Evolutionary conservation across 1,284 basidiomycete genomes (phyloP).

Genomic region (Boletus sp.): DNA sequence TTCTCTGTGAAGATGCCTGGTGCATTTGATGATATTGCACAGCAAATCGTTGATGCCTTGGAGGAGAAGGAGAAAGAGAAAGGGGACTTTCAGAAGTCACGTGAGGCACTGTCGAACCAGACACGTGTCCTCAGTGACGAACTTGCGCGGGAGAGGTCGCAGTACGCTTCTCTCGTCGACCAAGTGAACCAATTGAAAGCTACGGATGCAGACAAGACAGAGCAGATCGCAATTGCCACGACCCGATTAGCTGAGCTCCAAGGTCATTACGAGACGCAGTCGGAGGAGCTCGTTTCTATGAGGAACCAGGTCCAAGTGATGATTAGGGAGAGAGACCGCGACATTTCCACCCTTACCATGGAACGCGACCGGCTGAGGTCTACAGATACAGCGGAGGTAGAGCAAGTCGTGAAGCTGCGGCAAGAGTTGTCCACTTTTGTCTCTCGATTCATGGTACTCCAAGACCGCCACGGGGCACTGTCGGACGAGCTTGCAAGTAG

Average conservation of each 20-base stretch:
- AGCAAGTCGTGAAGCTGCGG: not conserved
- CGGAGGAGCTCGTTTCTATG: not conserved
- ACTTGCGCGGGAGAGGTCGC: conserved; percentile 7
- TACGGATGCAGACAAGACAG: too few species aligned
- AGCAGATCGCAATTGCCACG: not conserved
- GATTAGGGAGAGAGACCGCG: not conserved
- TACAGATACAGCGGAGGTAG: not conserved
- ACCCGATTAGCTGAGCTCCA: conserved; percentile 11
- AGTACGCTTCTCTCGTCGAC: conserved; percentile 3
- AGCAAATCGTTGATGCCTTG: conserved; percentile 1
- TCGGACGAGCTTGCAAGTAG: not conserved
- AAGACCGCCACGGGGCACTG: not conserved
- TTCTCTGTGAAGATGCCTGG: not conserved
- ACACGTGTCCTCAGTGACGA: conserved; percentile 1
- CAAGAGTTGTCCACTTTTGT: not conserved
- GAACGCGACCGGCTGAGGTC: not conserved
- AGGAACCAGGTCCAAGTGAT: not conserved
- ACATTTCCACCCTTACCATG: not conserved
- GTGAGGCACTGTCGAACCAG: conserved; percentile 6
- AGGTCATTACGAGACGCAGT: conserved; percentile 2
- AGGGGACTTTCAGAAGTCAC: conserved; percentile 6
- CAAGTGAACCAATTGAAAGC: not conserved
- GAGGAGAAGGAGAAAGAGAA: conserved; percentile 12
- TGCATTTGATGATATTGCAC: not conserved
- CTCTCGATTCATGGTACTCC: not conserved